phyloP scores from a whole-genome alignment of 306 rosid genomes.

The Cicer judaicum region DNA sequence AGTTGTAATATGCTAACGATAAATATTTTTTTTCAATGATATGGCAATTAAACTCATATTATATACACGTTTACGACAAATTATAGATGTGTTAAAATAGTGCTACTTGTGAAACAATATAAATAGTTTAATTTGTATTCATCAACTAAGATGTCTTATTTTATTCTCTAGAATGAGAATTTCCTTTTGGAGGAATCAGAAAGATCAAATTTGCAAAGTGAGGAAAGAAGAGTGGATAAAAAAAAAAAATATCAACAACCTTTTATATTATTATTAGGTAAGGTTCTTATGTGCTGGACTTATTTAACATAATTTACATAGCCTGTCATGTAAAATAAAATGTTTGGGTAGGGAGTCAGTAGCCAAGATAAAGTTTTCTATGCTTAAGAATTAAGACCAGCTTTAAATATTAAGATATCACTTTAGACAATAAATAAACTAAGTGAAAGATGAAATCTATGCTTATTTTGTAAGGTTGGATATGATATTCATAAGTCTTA shows the following conservation, averaged over 20 bases:
- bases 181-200: not conserved
- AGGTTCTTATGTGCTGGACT: not conserved
- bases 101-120: too few relatives aligned
- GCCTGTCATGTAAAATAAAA: not conserved
- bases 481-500: constrained; percentile 38
- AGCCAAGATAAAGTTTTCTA: not conserved
- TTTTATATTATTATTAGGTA: not conserved
- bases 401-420: not conserved
- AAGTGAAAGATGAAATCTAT: not conserved
- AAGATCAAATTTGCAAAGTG: not conserved
- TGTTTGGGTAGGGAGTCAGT: constrained; percentile 11
- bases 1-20: too few relatives aligned
- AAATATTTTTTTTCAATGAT: too few relatives aligned
- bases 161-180: not conserved
- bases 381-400: not conserved
- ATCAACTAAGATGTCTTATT: not conserved
- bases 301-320: not conserved
- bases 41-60: too few relatives aligned
- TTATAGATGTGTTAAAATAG: too few relatives aligned
- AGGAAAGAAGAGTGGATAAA: not conserved
- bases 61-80: not conserved
- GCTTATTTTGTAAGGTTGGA: not conserved
- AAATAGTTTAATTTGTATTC: not conserved
- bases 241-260: not conserved
- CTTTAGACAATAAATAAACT: not conserved